A percentile compares a stretch with the other conserved stretches of the same genome.
phyloP scores from a whole-genome alignment of 768 basidiomycete genomes.

The Dendrothele bispora region DNA sequence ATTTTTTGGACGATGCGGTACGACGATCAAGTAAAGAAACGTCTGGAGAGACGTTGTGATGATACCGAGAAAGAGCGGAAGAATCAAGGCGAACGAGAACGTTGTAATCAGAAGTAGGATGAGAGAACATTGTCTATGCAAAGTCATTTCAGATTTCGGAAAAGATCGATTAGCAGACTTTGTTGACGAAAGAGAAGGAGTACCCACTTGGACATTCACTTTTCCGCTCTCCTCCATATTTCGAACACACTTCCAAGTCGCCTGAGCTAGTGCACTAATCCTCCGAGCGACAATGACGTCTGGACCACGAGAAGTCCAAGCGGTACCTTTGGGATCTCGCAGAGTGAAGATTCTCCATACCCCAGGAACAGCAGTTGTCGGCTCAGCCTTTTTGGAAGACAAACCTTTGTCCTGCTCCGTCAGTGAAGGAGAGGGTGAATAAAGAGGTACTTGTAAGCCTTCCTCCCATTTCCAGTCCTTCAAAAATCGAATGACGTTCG shows the following conservation, averaged over 20 bases:
- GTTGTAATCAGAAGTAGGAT: slow-evolving; percentile 84
- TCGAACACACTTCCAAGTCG: slow-evolving; percentile 63
- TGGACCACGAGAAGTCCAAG: slow-evolving; percentile 75
- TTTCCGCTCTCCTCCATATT: slow-evolving; percentile 53
- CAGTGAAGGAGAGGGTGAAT: slow-evolving; percentile 24
- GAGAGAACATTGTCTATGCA: slow-evolving; percentile 75
- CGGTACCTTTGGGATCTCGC: slow-evolving; percentile 66
- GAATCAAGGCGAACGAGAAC: slow-evolving; percentile 77
- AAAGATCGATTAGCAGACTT: background rate
- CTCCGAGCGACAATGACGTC: slow-evolving; percentile 74
- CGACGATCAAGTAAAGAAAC: slow-evolving; percentile 39
- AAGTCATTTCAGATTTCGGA: slow-evolving; percentile 4
- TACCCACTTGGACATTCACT: slow-evolving; percentile 51
- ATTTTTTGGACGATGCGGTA: slow-evolving; percentile 44
- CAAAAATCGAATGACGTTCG: slow-evolving; percentile 68
- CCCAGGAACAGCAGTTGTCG: slow-evolving; percentile 22
- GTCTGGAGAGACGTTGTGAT: slow-evolving; percentile 65
- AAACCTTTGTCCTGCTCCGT: slow-evolving; percentile 28
- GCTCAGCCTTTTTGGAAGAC: slow-evolving; percentile 33
- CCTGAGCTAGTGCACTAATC: slow-evolving; percentile 70
- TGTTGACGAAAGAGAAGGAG: background rate
- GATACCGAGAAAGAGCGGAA: slow-evolving; percentile 63
- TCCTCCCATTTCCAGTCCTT: slow-evolving; percentile 82
- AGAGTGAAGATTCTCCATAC: slow-evolving; percentile 84
- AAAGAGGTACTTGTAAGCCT: slow-evolving; percentile 77